Conservation (phyloP, 2,329 filamentous ascomycete species). For the Trichoderma sp. region DNA sequence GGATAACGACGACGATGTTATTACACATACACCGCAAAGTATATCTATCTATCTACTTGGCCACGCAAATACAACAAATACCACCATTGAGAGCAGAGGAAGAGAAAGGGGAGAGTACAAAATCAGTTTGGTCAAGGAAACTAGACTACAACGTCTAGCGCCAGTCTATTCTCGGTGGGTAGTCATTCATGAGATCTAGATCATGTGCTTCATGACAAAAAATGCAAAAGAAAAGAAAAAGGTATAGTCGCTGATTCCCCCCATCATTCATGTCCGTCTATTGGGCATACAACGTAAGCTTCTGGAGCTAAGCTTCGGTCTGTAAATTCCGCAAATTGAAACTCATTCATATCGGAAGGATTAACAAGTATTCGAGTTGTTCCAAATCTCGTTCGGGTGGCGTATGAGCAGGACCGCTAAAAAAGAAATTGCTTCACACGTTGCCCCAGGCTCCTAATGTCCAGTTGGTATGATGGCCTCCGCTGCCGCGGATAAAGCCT, state of each 20-base stretch:
- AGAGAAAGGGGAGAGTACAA: not conserved
- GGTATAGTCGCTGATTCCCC: not conserved
- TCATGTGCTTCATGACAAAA: not conserved
- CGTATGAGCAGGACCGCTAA: not conserved
- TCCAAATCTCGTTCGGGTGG: not conserved
- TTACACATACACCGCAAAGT: not conserved
- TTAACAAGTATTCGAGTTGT: not conserved
- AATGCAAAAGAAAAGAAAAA: not conserved
- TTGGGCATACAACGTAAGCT: not conserved
- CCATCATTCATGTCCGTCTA: not conserved
- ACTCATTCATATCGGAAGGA: not conserved
- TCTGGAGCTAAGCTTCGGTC: not conserved
- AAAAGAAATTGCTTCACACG: slow-evolving; percentile 31
- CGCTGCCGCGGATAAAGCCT: slow-evolving; percentile 40
- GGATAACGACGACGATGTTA: not conserved
- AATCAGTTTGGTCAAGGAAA: not conserved
- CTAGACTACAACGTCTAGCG: not conserved
- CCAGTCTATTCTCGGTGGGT: not conserved
- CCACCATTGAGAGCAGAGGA: not conserved
- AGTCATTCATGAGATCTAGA: not conserved
- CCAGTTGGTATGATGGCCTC: slow-evolving; percentile 50
- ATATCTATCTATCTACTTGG: no score
- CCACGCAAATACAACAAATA: no score
- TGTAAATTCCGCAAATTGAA: not conserved
- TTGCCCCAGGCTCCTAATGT: slow-evolving; percentile 62